Evolutionary conservation across 257 asterid species (phyloP).

Genomic region (Nicotiana tabacum): DNA sequence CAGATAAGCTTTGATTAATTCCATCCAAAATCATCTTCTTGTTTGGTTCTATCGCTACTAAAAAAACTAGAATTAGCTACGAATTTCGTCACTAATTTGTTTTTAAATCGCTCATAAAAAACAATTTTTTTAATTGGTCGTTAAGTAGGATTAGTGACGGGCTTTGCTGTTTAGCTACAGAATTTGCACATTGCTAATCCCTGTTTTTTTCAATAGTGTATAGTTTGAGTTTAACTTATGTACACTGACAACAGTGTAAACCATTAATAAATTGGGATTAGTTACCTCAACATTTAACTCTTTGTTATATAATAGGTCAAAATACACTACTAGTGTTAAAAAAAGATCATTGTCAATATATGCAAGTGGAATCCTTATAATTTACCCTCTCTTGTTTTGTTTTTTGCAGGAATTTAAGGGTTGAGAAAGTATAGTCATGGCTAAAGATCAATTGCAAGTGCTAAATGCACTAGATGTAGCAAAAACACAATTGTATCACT

Average conservation of each 20-base stretch:
- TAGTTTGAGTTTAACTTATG: neutral
- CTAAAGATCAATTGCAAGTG: constrained; percentile 30
- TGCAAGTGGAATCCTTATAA: neutral
- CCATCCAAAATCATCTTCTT: neutral
- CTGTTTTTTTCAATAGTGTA: no score
- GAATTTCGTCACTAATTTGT: no score
- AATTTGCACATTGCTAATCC: no score
- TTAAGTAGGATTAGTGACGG: no score
- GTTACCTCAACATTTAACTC: neutral
- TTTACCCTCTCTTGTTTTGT: neutral
- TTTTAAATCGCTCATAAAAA: no score
- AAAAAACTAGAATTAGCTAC: no score
- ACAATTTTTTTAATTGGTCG: no score
- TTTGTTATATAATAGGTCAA: neutral
- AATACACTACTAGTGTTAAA: neutral
- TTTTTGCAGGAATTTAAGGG: neutral
- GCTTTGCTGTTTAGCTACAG: no score
- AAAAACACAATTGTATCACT: constrained; percentile 34
- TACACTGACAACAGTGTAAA: no score
- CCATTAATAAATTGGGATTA: neutral
- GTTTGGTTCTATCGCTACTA: neutral
- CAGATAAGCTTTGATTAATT: neutral
- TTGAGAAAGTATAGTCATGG: constrained; percentile 13
- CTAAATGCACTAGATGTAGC: constrained; percentile 38
- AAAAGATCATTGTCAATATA: no score